These are phyloP conservation scores for Ajuga chamaepitys DNA, from an alignment of 257 asterid genomes.

Conservation along the genomic window DNA sequence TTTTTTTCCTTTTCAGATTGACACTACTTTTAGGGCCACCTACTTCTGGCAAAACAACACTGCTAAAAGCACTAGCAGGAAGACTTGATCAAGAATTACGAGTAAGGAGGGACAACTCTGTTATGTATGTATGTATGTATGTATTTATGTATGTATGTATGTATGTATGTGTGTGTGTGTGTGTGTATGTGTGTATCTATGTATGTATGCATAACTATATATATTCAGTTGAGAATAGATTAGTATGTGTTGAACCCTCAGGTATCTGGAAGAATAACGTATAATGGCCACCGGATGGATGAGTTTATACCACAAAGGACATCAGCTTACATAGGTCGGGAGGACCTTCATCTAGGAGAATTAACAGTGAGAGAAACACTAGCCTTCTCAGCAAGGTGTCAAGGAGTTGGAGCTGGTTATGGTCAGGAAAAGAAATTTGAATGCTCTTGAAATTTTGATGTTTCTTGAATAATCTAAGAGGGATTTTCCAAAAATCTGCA, in stretches of 20 bases:
- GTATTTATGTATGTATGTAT: no score
- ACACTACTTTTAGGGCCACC: constrained; percentile 89
- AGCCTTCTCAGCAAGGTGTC: constrained; percentile 91
- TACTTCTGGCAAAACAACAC: constrained; percentile 84
- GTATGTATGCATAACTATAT: no score
- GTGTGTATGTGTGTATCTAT: no score
- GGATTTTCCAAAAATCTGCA: constrained; percentile 19
- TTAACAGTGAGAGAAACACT: constrained; percentile 87
- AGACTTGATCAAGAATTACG: constrained; percentile 59
- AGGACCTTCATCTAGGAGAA: constrained; percentile 83
- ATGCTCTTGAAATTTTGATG: no score
- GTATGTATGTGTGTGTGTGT: no score
- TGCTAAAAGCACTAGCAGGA: constrained; percentile 84
- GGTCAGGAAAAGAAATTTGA: constrained; percentile 30
- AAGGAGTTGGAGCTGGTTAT: constrained; percentile 80
- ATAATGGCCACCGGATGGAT: constrained; percentile 62
- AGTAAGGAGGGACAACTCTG: constrained; percentile 27
- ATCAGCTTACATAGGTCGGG: constrained; percentile 81
- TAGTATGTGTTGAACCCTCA: no score
- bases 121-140: no score
- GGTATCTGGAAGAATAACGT: no score
- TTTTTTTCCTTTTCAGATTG: constrained; percentile 40
- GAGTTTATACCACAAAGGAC: constrained; percentile 86
- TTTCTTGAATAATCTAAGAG: background rate
- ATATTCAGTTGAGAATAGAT: background rate